A percentile compares a stretch with the other conserved stretches of the same genome.
Conservation (phyloP, 331 rosid species). For the Ulmus americana region DNA sequence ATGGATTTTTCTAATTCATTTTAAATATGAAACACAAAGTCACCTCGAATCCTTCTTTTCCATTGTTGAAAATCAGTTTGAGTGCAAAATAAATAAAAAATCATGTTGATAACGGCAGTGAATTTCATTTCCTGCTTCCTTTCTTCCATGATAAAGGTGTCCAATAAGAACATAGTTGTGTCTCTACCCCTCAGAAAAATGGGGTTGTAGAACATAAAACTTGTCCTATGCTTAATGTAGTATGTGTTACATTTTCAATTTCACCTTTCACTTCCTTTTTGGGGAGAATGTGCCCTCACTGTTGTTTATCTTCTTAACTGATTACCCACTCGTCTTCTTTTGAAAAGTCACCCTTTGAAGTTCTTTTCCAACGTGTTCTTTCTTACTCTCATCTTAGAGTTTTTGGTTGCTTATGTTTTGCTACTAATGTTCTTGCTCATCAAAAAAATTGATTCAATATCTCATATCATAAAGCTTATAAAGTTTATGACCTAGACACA, state of each 20-base stretch:
- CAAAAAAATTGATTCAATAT: too few species aligned
- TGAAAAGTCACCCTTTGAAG: background rate
- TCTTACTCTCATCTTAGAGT: background rate
- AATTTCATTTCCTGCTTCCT: background rate
- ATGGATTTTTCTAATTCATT: background rate
- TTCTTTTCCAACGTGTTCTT: background rate
- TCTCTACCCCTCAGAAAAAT: background rate
- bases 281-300: background rate
- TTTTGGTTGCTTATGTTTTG: background rate
- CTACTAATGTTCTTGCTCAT: background rate
- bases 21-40: background rate
- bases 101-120: background rate
- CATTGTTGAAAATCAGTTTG: background rate
- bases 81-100: background rate
- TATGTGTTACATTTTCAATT: too few species aligned
- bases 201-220: too few species aligned
- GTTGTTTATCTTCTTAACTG: background rate
- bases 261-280: background rate
- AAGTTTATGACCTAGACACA: too few species aligned
- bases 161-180: background rate
- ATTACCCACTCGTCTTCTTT: too few species aligned
- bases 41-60: background rate
- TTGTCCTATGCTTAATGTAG: too few species aligned
- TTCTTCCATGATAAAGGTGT: background rate
- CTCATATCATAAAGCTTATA: too few species aligned